A percentile compares a stretch with the other conserved stretches of the same genome.
Conservation (phyloP, 129 eudicot genomes). For the Artemisia tridentata region DNA sequence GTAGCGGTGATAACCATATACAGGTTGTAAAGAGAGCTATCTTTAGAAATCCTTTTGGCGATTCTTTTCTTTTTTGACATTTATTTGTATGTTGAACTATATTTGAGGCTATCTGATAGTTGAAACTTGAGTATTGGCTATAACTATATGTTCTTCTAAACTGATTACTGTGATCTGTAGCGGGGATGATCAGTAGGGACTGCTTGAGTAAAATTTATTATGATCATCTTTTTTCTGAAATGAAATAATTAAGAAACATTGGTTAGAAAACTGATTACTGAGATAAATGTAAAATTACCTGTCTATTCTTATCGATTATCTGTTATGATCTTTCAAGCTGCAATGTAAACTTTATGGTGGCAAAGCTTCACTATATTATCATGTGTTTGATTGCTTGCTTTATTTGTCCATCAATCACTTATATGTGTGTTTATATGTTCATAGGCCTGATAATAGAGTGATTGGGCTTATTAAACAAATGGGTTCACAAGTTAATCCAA, state of each 20-base stretch:
- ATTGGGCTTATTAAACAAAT: slow-evolving; percentile 71
- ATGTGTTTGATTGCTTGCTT: slow-evolving; percentile 14
- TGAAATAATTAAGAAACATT: no score
- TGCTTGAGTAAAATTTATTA: not conserved
- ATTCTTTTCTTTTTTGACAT: no score
- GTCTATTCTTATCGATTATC: not conserved
- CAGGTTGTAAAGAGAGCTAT: no score
- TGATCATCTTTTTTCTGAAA: not conserved
- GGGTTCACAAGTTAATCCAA: slow-evolving; percentile 63
- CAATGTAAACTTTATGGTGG: not conserved
- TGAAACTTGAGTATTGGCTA: not conserved
- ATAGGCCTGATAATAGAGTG: slow-evolving; percentile 90
- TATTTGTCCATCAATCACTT: not conserved
- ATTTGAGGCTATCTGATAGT: no score
- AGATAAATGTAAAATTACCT: slow-evolving; percentile 8
- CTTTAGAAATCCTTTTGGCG: no score
- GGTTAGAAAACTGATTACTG: slow-evolving; percentile 4
- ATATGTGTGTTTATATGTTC: slow-evolving; percentile 1
- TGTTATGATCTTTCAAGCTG: not conserved
- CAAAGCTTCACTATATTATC: not conserved
- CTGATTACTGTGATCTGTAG: not conserved
- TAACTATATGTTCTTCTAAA: not conserved
- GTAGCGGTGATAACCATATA: no score
- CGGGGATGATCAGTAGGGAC: not conserved
- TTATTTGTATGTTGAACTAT: no score